Base-by-base conservation (phyloP, 2,329 filamentous ascomycete species). In the Colletotrichum coccodes region DNA sequence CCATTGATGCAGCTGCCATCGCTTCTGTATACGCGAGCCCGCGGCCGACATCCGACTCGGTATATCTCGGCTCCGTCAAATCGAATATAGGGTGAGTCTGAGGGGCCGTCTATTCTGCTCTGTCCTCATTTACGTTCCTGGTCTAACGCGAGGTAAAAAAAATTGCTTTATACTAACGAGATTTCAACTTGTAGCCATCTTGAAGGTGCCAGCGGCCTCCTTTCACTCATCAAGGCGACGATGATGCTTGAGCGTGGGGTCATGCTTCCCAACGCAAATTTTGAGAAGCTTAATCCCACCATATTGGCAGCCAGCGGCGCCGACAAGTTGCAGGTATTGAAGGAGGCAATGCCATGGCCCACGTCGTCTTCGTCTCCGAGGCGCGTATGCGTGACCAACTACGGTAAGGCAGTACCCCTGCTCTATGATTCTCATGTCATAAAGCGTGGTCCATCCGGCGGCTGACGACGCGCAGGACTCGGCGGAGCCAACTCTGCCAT, bases 1-100 rank as follows among this genome's bases (percentile, higher is more conserved):
- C 79, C 2, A 73, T 81, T 12, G 76, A 78, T 58, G 72, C 74
- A 1, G 71, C 73, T 8, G 72, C 75, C 2, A 72, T 76, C 57
- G 52, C 75, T 5, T 54, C 70, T 11, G 69, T 73, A 62, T 68
- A 71, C n/a, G 73, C 59, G 28, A 72, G 67, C 32, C 57, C 71
- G 7, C 66, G 71, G 57, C 75, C 72, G 34, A 59, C 65, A 23
- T 70, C 64, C 4, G 72, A 73, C 50, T 72, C 73, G 9, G 56
- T 77, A 3, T 75, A 75, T 60, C 71, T 78, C 26, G 76, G 72
- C 6, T 72, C 68, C 3, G 40, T 75, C 21, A 76, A 76, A 54
- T 69, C 74, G 9, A 75, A 75, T 34, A 44, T 59, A 30, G 56
- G 56, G 56, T 59, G 30, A 59, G 52, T n/a, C n/a, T n/a, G n/a